Evolutionary conservation across 371 early-diverging fungal genomes (phyloP).

Genomic region (Gilbertella persicaria): DNA sequence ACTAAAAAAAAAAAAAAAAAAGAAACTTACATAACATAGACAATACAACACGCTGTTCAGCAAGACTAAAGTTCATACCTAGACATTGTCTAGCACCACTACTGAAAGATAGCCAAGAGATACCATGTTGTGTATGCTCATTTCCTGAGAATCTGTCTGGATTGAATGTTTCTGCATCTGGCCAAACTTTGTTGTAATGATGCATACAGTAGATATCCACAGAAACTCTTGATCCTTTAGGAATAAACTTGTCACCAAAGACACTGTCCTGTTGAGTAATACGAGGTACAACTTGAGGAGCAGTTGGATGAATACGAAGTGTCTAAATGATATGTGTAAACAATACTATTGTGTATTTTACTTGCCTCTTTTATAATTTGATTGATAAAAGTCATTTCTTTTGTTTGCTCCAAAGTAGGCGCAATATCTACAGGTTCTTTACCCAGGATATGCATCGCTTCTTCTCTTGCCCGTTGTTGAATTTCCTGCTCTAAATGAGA

Average conservation of each 20-base stretch:
- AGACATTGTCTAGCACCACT: slow-evolving; percentile 33
- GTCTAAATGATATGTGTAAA: too few species aligned
- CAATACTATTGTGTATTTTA: too few species aligned
- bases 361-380: slow-evolving; percentile 41
- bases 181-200: slow-evolving; percentile 34
- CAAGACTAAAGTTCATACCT: slow-evolving; percentile 49
- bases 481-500: slow-evolving; percentile 26
- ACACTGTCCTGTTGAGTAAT: slow-evolving; percentile 38
- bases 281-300: slow-evolving; percentile 4
- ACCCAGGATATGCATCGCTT: slow-evolving; percentile 52
- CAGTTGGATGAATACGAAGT: slow-evolving; percentile 12
- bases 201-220: slow-evolving; percentile 41
- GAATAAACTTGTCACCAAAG: slow-evolving; percentile 42
- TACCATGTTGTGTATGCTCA: slow-evolving; percentile 4
- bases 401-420: slow-evolving; percentile 47
- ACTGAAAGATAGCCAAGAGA: slow-evolving; percentile 37
- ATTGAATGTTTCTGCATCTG: slow-evolving; percentile 6
- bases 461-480: slow-evolving; percentile 52
- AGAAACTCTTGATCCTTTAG: slow-evolving; percentile 41
- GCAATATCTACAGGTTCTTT: slow-evolving; percentile 35
- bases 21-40: slow-evolving; percentile 34
- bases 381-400: slow-evolving; percentile 42
- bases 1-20: background rate
- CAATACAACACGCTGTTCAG: slow-evolving; percentile 47
- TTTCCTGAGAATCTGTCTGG: slow-evolving; percentile 16